Evolutionary conservation across 495 filamentous ascomycete species (phyloP), one percentile per base, ranked within the genome.

Genomic region (Hyaloscypha finlandica): DNA sequence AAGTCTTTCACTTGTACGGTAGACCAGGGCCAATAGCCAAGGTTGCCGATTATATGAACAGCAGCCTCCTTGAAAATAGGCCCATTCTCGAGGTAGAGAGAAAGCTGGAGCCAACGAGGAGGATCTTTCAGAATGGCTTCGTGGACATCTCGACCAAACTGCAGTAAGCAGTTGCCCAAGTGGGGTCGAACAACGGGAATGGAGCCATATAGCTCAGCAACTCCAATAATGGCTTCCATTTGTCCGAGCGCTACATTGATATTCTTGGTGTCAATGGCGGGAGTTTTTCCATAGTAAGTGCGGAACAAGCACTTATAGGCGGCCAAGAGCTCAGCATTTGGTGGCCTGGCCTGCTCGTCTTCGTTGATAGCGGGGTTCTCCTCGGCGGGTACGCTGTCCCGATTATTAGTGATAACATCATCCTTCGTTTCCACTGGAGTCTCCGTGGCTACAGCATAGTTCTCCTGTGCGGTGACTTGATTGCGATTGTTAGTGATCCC

Each of bases 1-100:
- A 29, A 20, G 45, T 45, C 33, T 53, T 51, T 11, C 42, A 52
- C n/a, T 30, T 54, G 39, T 2, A 32, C 11, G 9, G 16, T 33
- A 11, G 22, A 5, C 57, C 52, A 54, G 3, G 52, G 59, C 37
- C 53, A 66, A 16, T 45, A 5, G 0, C 58, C 59, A 54, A 63
- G 51, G 16, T 45, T 39, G 6, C 68, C 64, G n/a, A 71, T 61
- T 31, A 71, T 61, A 20, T 71, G 69, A 35, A 71, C 56, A 19
- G 67, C 65, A 14, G 69, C 69, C 45, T 71, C 69, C 32, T 54
- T 67, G 57, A 71, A 71, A 55, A 71, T 71, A 8, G 30, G 32
- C 6, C 42, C 42, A 14, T 9, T 69, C 51, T 59, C n/a, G 1
- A 71, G 54, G 22, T 35, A 37, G 14, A 64, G 37, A 22, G 61